Conservation (phyloP, 805 yeast genomes). For the Dipodascus albidus region DNA sequence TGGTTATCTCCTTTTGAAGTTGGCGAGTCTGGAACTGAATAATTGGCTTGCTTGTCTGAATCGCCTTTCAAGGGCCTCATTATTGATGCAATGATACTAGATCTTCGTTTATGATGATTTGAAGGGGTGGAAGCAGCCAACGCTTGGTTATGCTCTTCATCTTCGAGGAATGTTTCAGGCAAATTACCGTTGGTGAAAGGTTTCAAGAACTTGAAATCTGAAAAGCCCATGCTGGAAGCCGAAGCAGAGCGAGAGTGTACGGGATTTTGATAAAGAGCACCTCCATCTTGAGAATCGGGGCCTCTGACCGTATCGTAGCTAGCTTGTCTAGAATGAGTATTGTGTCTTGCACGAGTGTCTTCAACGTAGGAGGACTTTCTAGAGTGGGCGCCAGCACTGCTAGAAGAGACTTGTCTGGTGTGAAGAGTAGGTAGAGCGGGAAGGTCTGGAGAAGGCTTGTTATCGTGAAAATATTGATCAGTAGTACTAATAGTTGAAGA, state of each 20-base stretch:
- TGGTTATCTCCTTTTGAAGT: not conserved
- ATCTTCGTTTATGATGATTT: slow-evolving; percentile 14
- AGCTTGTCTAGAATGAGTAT: slow-evolving; percentile 6
- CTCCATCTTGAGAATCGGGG: not conserved
- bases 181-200: not conserved
- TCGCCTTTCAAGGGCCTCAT: slow-evolving; percentile 5
- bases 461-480: not conserved
- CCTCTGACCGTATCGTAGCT: slow-evolving; percentile 9
- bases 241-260: slow-evolving; percentile 12
- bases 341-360: slow-evolving; percentile 2
- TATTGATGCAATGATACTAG: slow-evolving; percentile 13
- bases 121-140: slow-evolving; percentile 1
- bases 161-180: slow-evolving; percentile 2
- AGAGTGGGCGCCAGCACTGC: slow-evolving; percentile 1
- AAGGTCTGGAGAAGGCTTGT: not conserved
- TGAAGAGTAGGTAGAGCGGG: not conserved
- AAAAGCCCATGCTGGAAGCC: slow-evolving; percentile 8
- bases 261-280: slow-evolving; percentile 4
- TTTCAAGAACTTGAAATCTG: slow-evolving; percentile 1
- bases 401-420: not conserved
- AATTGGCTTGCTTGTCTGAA: slow-evolving; percentile 2
- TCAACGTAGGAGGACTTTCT: slow-evolving; percentile 7
- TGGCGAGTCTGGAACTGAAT: not conserved
- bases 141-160: not conserved
- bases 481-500: not conserved